Base-by-base conservation (phyloP, 2,329 filamentous ascomycete species). In the Colletotrichum sp. region DNA sequence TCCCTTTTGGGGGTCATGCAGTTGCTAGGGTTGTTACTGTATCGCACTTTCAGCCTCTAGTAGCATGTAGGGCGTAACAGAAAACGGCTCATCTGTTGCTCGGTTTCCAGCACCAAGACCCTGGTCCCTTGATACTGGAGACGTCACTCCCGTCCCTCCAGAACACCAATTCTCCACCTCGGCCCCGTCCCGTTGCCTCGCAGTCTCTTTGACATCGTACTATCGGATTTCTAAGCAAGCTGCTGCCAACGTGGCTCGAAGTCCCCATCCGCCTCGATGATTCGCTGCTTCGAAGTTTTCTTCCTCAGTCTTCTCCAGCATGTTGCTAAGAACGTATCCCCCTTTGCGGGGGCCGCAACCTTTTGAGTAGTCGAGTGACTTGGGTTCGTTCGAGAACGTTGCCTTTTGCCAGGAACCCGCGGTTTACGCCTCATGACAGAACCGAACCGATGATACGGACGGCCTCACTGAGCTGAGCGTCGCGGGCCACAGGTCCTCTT, bases 181-280 rank as follows among this genome's bases (percentile, higher is more conserved):
- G 63, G 70, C 64, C 73, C 73, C 69, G 57, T 75, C 44, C 28
- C 22, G 70, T 75, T 75, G 57, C 64, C 64, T 75, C 44, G 69
- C 55, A 65, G 70, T 60, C 57, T 72, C 72, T 63, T 36, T 61
- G 39, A n/a, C 52, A 67, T 67, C 72, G 72, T 72, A 72, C 64
- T 25, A 59, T 68, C 57, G 57, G 73, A 75, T 75, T 75, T 75
- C 73, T 75, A 75, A 75, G 70, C 73, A 75, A 39, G 11, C 5
- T 19, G 16, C 63, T 59, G 34, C 32, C 70, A 34, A 75, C 55
- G 68, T 72, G 68, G 59, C 73, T 64, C n/a, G 27, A 25, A 36
- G 15, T 48, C 25, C 28, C 16, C 59, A 34, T 32, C 30, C 13
- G 19, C 16, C 19, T 27, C 19, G 36, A 30, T 75, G 57, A 75